These are phyloP conservation scores for Phytopythium helicoides DNA, from an alignment of 352 stramenopile species.

Conservation along the genomic window DNA sequence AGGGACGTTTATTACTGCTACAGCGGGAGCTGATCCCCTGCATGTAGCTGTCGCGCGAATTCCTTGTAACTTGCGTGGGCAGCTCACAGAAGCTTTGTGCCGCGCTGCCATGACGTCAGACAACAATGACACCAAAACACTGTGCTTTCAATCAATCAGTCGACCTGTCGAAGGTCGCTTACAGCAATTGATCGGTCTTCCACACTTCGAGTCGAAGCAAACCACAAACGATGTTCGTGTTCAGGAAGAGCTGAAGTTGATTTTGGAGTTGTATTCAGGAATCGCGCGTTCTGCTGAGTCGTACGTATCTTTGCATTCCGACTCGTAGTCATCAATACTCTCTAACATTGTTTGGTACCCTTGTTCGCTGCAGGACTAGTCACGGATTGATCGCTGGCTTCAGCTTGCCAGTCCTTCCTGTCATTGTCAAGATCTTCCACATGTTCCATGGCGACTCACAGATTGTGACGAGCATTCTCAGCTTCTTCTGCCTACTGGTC, in stretches of 20 bases:
- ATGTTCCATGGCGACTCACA: conserved; percentile 71
- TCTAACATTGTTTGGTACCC: not conserved
- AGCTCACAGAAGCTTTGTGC: conserved; percentile 69
- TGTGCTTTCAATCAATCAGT: conserved; percentile 59
- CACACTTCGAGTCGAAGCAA: conserved; percentile 59
- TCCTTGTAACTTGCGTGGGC: conserved; percentile 49
- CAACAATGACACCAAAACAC: conserved; percentile 33
- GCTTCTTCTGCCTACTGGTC: conserved; percentile 79
- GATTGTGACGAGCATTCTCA: conserved; percentile 69
- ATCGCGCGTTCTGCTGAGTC: conserved; percentile 69
- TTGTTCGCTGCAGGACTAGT: conserved; percentile 25
- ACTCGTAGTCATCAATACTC: not conserved
- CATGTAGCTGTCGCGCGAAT: conserved; percentile 54
- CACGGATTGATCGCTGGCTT: conserved; percentile 62
- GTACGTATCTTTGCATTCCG: conserved; percentile 21
- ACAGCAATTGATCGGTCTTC: conserved; percentile 50
- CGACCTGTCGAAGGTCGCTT: conserved; percentile 45
- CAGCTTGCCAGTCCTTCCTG: conserved; percentile 61
- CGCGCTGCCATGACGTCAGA: conserved; percentile 64
- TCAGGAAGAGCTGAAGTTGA: conserved; percentile 73
- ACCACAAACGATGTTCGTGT: conserved; percentile 59
- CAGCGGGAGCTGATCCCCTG: conserved; percentile 23
- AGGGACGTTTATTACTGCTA: conserved; percentile 43
- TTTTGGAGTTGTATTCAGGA: conserved; percentile 77
- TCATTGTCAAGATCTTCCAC: conserved; percentile 76